Evolutionary conservation across 2,329 filamentous ascomycete genomes (phyloP).

Genomic region (Talaromyces atroroseus): DNA sequence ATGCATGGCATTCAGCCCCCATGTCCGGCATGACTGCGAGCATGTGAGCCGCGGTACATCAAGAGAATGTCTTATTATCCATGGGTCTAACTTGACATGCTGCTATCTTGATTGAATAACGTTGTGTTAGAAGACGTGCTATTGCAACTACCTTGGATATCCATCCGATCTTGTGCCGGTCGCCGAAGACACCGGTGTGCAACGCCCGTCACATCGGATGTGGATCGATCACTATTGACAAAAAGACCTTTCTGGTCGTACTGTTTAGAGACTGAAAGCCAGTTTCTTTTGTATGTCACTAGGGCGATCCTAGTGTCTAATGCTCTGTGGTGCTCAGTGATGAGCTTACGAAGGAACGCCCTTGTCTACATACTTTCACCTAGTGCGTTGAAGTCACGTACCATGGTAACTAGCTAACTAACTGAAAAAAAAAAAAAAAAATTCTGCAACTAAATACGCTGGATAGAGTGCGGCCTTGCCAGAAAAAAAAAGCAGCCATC

Average conservation of each 20-base stretch:
- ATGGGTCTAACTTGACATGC: not conserved
- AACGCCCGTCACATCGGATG: constrained; percentile 5
- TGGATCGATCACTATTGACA: constrained; percentile 14
- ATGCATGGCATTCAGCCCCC: not conserved
- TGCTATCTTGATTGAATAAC: not conserved
- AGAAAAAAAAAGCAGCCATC: no score
- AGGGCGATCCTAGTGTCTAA: not conserved
- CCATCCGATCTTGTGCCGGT: not conserved
- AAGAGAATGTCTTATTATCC: not conserved
- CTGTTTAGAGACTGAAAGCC: no score
- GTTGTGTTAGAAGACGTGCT: not conserved
- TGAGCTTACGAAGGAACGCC: not conserved
- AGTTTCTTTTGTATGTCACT: not conserved
- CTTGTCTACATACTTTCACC: not conserved
- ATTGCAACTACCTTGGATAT: not conserved
- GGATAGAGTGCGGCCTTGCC: not conserved
- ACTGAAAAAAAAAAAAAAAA: no score
- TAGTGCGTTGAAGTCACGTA: not conserved
- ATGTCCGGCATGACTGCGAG: constrained; percentile 1
- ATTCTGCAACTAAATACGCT: not conserved
- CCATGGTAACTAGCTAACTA: not conserved
- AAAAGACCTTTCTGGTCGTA: not conserved
- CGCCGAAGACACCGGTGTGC: not conserved
- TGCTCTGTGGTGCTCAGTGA: not conserved
- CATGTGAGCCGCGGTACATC: constrained; percentile 17